A percentile compares a stretch with the other conserved stretches of the same genome.
These are phyloP conservation scores for Pyrenophora seminiperda DNA, from an alignment of 2,329 filamentous ascomycete genomes.

Conservation along the genomic window DNA sequence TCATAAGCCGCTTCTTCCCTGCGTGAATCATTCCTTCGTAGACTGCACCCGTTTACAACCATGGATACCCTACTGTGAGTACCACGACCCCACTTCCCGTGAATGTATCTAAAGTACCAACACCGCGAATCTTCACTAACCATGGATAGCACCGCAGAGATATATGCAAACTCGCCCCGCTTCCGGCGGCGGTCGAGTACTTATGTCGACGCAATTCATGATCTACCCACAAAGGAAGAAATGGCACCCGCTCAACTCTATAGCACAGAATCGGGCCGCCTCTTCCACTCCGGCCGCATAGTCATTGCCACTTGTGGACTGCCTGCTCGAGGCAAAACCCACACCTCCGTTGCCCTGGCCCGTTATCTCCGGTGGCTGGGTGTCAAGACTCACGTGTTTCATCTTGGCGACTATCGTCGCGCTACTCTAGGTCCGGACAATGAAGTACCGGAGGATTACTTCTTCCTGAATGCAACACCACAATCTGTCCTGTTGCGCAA, in stretches of 20 bases:
- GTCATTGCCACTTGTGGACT: slow-evolving; percentile 96
- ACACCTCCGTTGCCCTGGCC: slow-evolving; percentile 93
- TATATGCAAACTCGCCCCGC: slow-evolving; percentile 86
- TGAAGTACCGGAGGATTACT: slow-evolving; percentile 94
- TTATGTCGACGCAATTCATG: slow-evolving; percentile 96
- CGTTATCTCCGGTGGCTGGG: slow-evolving; percentile 96
- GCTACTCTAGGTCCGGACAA: slow-evolving; percentile 84
- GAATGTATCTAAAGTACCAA: slow-evolving; percentile 12
- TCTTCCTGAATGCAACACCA: slow-evolving; percentile 92
- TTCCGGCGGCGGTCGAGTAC: slow-evolving; percentile 93
- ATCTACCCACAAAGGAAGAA: slow-evolving; percentile 79
- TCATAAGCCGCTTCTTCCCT: slow-evolving; percentile 11
- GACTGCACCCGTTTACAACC: slow-evolving; percentile 18
- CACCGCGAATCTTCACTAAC: slow-evolving; percentile 24
- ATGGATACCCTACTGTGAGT: slow-evolving; percentile 70
- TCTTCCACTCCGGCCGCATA: slow-evolving; percentile 96
- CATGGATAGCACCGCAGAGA: slow-evolving; percentile 75
- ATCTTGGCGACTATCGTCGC: slow-evolving; percentile 93
- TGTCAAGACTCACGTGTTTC: slow-evolving; percentile 97
- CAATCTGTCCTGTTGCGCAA: slow-evolving; percentile 91
- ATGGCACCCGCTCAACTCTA: slow-evolving; percentile 96
- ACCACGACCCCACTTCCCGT: slow-evolving; percentile 24
- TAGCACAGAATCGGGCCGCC: slow-evolving; percentile 93
- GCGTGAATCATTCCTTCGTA: slow-evolving; percentile 6
- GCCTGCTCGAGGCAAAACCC: slow-evolving; percentile 95